Conservation (phyloP, 1,284 basidiomycete species). For the Termitomyces sp. region DNA sequence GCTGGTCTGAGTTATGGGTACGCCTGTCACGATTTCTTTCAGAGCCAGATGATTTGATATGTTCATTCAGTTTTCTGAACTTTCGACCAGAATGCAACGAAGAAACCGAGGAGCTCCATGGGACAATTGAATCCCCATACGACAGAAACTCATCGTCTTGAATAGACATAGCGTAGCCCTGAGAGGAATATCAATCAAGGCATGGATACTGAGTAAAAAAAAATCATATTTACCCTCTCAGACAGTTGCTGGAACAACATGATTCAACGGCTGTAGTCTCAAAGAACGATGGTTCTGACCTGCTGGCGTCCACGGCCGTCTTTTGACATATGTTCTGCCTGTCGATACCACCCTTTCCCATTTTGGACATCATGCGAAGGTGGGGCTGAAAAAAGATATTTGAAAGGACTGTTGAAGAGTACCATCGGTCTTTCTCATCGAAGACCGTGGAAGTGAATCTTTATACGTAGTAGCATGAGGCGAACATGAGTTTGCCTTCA, state of each 20-base stretch:
- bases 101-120: slow-evolving; percentile 27
- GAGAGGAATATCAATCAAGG: background rate
- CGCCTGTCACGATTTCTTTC: background rate
- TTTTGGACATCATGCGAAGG: background rate
- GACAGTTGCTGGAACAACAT: background rate
- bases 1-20: background rate
- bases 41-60: background rate
- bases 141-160: background rate
- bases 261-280: background rate
- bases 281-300: background rate
- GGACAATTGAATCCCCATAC: slow-evolving; percentile 1
- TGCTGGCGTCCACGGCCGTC: background rate
- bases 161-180: background rate
- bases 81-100: slow-evolving; percentile 24
- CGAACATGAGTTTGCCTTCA: background rate
- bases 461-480: slow-evolving; percentile 7
- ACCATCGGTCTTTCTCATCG: background rate
- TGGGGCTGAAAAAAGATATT: background rate
- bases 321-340: background rate
- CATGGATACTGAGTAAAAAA: background rate
- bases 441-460: background rate
- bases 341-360: background rate
- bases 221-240: background rate
- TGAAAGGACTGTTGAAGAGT: slow-evolving; percentile 2
- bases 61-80: slow-evolving; percentile 1